These are phyloP conservation scores for Cornus suecica DNA, from an alignment of 148 eudicot species.

Conservation along the genomic window DNA sequence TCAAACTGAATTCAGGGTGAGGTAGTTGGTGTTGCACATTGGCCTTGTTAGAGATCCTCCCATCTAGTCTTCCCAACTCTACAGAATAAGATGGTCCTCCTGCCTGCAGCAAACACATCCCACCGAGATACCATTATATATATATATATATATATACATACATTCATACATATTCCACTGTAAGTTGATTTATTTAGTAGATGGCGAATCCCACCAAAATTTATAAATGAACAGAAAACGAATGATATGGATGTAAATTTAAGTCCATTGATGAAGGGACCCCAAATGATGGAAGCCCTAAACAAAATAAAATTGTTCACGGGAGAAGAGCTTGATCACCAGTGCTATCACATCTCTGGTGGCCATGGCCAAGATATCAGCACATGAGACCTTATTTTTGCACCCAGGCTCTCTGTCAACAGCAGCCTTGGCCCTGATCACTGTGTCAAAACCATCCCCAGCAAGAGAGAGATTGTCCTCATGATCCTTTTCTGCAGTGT, in stretches of 20 bases:
- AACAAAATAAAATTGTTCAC: too few relatives aligned
- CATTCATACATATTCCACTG: too few relatives aligned
- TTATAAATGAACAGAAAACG: too few relatives aligned
- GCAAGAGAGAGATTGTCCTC: constrained; percentile 62
- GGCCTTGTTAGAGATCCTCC: constrained; percentile 42
- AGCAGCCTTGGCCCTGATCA: constrained; percentile 65
- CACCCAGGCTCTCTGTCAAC: constrained; percentile 61
- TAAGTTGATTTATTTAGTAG: too few relatives aligned
- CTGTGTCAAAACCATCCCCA: constrained; percentile 83
- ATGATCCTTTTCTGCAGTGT: constrained; percentile 64
- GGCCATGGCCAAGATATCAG: constrained; percentile 82
- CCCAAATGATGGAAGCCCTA: too few relatives aligned
- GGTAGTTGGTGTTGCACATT: constrained; percentile 56
- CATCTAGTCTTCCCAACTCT: constrained; percentile 74
- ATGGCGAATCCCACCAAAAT: too few relatives aligned
- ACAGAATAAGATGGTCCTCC: constrained; percentile 68
- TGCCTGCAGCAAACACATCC: constrained; percentile 26
- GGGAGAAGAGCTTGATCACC: constrained; percentile 24
- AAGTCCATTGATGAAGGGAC: too few relatives aligned
- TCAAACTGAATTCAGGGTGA: constrained; percentile 34
- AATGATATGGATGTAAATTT: too few relatives aligned
- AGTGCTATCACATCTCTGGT: constrained; percentile 62
- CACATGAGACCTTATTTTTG: constrained; percentile 70
- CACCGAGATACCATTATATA: neutral
- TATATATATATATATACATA: neutral